Percentiles rank a stretch among this genome's conserved stretches.
phyloP scores from a whole-genome alignment of 495 filamentous ascomycete species.

The Apiosordaria backusii region DNA sequence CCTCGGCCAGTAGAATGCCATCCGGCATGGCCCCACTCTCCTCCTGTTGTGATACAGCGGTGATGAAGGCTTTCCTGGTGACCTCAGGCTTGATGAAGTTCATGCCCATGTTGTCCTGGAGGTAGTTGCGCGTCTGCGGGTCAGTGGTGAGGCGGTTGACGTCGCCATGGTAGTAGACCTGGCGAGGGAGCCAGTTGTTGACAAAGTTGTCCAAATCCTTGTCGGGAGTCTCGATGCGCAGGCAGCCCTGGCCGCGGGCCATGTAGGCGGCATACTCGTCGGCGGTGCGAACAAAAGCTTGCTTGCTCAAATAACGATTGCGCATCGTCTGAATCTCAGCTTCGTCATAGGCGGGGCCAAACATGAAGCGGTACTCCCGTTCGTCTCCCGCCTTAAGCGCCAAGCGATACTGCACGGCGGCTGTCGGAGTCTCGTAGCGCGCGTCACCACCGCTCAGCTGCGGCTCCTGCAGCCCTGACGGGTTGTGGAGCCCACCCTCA shows the following conservation, averaged over 20 bases:
- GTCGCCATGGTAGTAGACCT: slow-evolving; percentile 56
- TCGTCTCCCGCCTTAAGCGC: slow-evolving; percentile 38
- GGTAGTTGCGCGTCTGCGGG: slow-evolving; percentile 56
- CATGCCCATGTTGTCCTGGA: slow-evolving; percentile 61
- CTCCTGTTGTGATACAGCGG: slow-evolving; percentile 50
- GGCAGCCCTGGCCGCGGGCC: slow-evolving; percentile 46
- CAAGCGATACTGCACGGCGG: slow-evolving; percentile 50
- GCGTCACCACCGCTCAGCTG: slow-evolving; percentile 45
- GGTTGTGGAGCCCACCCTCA: slow-evolving; percentile 54
- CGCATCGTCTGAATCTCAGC: slow-evolving; percentile 47
- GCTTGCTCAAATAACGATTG: slow-evolving; percentile 47
- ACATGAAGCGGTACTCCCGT: slow-evolving; percentile 51
- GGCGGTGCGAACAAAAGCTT: slow-evolving; percentile 42
- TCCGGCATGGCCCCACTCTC: slow-evolving; percentile 55
- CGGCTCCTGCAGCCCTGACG: slow-evolving; percentile 37
- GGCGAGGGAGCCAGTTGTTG: slow-evolving; percentile 57
- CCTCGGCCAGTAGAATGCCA: slow-evolving; percentile 51
- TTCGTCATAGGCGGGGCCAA: slow-evolving; percentile 52
- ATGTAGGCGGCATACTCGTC: slow-evolving; percentile 49
- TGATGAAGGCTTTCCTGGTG: slow-evolving; percentile 45
- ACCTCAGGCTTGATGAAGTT: slow-evolving; percentile 53
- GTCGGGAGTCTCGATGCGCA: slow-evolving; percentile 52
- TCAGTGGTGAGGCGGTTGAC: slow-evolving; percentile 57
- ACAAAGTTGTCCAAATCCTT: slow-evolving; percentile 56
- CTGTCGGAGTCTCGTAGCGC: slow-evolving; percentile 53